These are phyloP conservation scores for Cryphonectria naterciae DNA, from an alignment of 2,329 filamentous ascomycete genomes.

Conservation along the genomic window DNA sequence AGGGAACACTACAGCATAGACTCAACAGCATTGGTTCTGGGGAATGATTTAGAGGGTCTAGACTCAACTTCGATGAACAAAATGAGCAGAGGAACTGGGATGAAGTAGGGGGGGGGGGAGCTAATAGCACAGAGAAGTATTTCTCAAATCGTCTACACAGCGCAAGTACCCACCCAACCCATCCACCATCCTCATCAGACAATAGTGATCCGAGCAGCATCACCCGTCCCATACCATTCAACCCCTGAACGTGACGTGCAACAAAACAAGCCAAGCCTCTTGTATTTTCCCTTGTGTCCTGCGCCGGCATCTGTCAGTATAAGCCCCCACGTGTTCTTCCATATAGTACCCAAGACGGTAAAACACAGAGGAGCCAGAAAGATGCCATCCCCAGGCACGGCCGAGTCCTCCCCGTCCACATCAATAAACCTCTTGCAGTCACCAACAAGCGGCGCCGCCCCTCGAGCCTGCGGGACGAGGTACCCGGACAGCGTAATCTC, in stretches of 20 bases:
- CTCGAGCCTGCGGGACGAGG: not conserved
- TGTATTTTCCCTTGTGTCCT: not conserved
- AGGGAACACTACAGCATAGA: conserved; percentile 27
- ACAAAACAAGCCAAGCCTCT: conserved; percentile 2
- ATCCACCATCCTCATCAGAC: not conserved
- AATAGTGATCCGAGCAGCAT: not conserved
- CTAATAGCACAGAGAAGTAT: not conserved
- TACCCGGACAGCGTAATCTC: not conserved
- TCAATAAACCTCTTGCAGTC: not conserved
- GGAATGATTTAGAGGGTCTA: conserved; percentile 7
- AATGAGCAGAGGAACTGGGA: not conserved
- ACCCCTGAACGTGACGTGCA: not conserved
- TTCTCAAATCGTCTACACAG: not conserved
- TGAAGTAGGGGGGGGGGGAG: too few species aligned
- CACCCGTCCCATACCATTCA: not conserved
- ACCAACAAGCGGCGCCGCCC: not conserved
- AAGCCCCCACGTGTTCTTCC: not conserved
- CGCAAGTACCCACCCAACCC: not conserved
- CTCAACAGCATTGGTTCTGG: conserved; percentile 31
- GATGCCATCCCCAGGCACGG: not conserved
- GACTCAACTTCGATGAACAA: conserved; percentile 20
- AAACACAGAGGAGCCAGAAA: not conserved
- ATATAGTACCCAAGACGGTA: not conserved
- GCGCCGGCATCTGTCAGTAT: not conserved
- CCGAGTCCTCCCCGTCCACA: conserved; percentile 1